Conservation (phyloP, 208 protist species). For the Crithidia bombi region DNA sequence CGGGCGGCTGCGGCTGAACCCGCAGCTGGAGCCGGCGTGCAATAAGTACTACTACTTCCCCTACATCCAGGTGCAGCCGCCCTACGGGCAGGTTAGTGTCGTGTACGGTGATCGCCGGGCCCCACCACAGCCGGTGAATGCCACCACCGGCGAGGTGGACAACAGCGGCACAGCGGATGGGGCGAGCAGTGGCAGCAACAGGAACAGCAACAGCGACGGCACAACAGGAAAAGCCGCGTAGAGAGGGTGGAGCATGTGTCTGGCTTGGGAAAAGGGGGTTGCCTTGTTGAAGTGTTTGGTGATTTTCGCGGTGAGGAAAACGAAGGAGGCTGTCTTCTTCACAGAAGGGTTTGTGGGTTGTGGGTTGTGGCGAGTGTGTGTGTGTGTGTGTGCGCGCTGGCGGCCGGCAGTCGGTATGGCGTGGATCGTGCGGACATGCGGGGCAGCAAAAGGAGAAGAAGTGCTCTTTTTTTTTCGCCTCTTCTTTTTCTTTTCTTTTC, state of each 20-base stretch:
- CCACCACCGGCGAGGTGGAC: conserved; percentile 36
- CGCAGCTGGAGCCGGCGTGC: conserved; percentile 85
- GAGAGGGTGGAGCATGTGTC: background rate
- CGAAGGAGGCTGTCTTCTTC: no score
- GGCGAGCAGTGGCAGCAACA: background rate
- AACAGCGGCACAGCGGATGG: conserved; percentile 18
- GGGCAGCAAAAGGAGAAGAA: no score
- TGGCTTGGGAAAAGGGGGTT: background rate
- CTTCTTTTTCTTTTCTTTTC: conserved; percentile 3
- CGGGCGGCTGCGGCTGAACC: conserved; percentile 86
- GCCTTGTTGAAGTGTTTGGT: background rate
- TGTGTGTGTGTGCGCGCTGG: conserved; percentile 13
- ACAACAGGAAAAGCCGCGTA: background rate
- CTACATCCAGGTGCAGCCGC: conserved; percentile 89
- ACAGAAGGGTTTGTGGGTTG: no score
- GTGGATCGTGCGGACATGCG: no score
- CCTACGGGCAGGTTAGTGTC: conserved; percentile 86
- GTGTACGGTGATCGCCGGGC: conserved; percentile 77
- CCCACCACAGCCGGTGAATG: conserved; percentile 46
- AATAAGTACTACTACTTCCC: conserved; percentile 94
- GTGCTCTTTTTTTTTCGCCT: background rate
- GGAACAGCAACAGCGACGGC: background rate
- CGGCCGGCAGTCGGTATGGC: no score
- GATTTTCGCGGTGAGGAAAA: no score
- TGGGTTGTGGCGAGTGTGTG: no score